Conservation (phyloP, 768 basidiomycete species). For the Coprinopsis strossmayeri region DNA sequence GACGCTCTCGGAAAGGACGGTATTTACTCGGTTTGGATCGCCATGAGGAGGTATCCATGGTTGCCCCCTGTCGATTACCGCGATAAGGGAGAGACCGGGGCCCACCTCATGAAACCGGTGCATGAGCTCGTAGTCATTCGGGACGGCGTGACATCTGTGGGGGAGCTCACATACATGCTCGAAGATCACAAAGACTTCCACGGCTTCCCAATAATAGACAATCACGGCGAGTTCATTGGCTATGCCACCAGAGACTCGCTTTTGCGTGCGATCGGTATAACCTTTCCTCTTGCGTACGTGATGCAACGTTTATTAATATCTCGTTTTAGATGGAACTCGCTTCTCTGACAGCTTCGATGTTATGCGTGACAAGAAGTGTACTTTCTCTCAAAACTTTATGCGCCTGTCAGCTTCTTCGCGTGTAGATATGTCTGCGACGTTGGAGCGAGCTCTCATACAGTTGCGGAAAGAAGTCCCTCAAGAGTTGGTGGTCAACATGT, state of each 20-base stretch:
- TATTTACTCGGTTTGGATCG: conserved; percentile 69
- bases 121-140: conserved; percentile 45
- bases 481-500: conserved; percentile 67
- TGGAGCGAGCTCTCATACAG: conserved; percentile 50
- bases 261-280: conserved; percentile 27
- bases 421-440: conserved; percentile 31
- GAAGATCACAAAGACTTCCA: conserved; percentile 36
- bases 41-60: conserved; percentile 67
- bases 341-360: conserved; percentile 21
- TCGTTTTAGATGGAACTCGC: conserved; percentile 7
- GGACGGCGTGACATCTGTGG: conserved; percentile 40
- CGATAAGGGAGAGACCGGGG: conserved; percentile 58
- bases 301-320: not conserved
- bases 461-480: conserved; percentile 64
- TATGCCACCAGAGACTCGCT: conserved; percentile 56
- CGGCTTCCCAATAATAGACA: conserved; percentile 60
- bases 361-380: conserved; percentile 30
- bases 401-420: conserved; percentile 21
- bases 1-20: conserved; percentile 66
- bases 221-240: conserved; percentile 44
- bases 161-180: conserved; percentile 46
- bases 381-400: conserved; percentile 29
- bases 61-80: conserved; percentile 58
- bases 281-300: not conserved
- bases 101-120: conserved; percentile 51